These are phyloP conservation scores for Ceratocystis smalleyi DNA, from an alignment of 2,329 filamentous ascomycete species.

Conservation along the genomic window DNA sequence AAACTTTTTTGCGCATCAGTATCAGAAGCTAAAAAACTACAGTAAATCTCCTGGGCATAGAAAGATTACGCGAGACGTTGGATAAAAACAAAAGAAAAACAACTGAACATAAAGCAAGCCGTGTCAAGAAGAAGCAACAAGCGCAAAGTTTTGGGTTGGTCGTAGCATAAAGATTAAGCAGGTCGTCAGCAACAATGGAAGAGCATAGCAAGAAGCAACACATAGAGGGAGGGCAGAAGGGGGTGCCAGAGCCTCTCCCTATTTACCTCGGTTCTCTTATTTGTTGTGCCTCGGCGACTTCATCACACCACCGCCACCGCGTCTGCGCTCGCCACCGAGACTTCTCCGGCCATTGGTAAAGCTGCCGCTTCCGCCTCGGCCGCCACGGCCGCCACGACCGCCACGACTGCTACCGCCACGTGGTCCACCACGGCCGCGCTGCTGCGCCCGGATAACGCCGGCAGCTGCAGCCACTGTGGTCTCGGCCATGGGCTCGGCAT, in stretches of 20 bases:
- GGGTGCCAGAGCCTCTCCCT: not conserved
- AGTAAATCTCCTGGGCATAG: constrained; percentile 9
- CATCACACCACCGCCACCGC: constrained; percentile 25
- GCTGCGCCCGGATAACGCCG: constrained; percentile 4
- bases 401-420: constrained; percentile 24
- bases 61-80: not conserved
- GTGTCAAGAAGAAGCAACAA: constrained; percentile 1
- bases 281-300: constrained; percentile 23
- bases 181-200: constrained; percentile 4
- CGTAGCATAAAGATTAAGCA: constrained; percentile 1
- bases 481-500: constrained; percentile 36
- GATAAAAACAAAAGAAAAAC: not conserved
- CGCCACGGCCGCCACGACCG: constrained; percentile 26
- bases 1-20: constrained; percentile 8
- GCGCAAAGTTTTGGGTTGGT: not conserved
- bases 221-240: not conserved
- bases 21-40: constrained; percentile 1
- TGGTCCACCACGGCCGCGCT: constrained; percentile 19
- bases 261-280: not conserved
- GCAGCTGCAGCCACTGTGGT: constrained; percentile 26
- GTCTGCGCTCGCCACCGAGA: constrained; percentile 35
- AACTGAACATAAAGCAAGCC: not conserved
- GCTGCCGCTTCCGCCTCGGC: constrained; percentile 33
- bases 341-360: constrained; percentile 33
- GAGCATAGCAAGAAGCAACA: constrained; percentile 2